Percentiles rank a stretch among this genome's conserved stretches.
Conservation (phyloP, 257 asterid genomes). For the Salvia miltiorrhiza region DNA sequence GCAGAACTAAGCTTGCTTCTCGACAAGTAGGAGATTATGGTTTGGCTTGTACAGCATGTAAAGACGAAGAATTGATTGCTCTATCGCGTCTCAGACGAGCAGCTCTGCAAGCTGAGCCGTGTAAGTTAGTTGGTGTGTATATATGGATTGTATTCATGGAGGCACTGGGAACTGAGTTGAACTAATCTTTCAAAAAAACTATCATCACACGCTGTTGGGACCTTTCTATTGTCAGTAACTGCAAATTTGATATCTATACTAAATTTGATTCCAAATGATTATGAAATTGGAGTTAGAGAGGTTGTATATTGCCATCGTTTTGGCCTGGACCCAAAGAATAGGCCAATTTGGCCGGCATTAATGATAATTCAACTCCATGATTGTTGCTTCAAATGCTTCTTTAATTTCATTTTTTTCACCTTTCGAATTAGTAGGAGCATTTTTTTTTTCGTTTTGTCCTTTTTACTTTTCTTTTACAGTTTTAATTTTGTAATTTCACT, state of each 20-base stretch:
- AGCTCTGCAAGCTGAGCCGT: conserved; percentile 10
- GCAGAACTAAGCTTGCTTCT: conserved; percentile 19
- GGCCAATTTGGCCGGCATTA: background rate
- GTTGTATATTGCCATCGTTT: background rate
- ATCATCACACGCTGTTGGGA: background rate
- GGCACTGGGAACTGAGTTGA: background rate
- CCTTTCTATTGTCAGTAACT: background rate
- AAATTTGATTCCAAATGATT: background rate
- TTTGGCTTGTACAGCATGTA: conserved; percentile 27
- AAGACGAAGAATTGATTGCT: conserved; percentile 9
- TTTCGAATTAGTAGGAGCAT: no score
- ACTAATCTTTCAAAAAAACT: background rate
- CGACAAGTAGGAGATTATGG: conserved; percentile 16
- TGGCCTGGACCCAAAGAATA: background rate
- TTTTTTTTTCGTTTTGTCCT: no score
- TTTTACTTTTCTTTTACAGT: no score
- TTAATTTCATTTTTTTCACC: no score
- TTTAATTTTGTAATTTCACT: no score
- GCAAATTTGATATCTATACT: background rate
- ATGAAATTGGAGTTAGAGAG: background rate
- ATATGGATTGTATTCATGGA: background rate
- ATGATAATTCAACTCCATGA: no score
- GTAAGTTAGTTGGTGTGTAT: conserved; percentile 3
- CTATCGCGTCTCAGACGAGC: background rate
- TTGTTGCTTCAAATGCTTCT: no score